Conservation (phyloP, 768 basidiomycete species). For the Roridomyces roridus region DNA sequence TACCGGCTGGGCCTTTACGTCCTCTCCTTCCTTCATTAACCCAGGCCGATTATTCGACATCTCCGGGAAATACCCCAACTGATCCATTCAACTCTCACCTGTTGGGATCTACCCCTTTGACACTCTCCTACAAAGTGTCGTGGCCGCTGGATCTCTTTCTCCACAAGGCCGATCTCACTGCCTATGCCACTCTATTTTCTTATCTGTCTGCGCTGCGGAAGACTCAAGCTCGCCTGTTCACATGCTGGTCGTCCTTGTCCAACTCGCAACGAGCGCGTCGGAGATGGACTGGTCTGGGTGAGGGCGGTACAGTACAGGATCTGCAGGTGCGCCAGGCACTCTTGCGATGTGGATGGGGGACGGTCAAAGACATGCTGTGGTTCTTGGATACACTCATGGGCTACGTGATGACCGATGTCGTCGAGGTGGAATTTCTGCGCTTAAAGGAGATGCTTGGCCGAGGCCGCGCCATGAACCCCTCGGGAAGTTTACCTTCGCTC, state of each 20-base stretch:
- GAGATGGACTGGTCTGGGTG: conserved; percentile 86
- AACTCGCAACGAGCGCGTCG: conserved; percentile 85
- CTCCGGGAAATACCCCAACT: conserved; percentile 39
- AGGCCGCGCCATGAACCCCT: conserved; percentile 16
- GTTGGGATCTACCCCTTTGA: conserved; percentile 74
- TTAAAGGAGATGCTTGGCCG: conserved; percentile 64
- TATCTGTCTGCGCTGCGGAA: conserved; percentile 86
- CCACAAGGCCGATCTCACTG: conserved; percentile 71
- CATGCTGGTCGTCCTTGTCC: conserved; percentile 86
- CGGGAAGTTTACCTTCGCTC: conserved; percentile 19
- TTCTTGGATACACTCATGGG: conserved; percentile 84
- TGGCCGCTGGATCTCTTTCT: conserved; percentile 95
- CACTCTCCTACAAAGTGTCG: conserved; percentile 70
- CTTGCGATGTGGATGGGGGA: conserved; percentile 84
- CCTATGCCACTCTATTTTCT: conserved; percentile 79
- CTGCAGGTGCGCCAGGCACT: conserved; percentile 66
- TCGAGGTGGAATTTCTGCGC: conserved; percentile 81
- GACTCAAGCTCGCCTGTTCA: conserved; percentile 79
- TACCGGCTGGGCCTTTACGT: conserved; percentile 83
- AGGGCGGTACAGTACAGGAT: conserved; percentile 83
- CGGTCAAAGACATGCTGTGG: conserved; percentile 89
- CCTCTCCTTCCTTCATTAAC: conserved; percentile 81
- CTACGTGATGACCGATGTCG: conserved; percentile 90
- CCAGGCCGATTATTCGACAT: conserved; percentile 31
- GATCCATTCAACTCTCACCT: conserved; percentile 74